These are phyloP conservation scores for Hortaea werneckii DNA, from an alignment of 2,329 filamentous ascomycete species.

Conservation along the genomic window DNA sequence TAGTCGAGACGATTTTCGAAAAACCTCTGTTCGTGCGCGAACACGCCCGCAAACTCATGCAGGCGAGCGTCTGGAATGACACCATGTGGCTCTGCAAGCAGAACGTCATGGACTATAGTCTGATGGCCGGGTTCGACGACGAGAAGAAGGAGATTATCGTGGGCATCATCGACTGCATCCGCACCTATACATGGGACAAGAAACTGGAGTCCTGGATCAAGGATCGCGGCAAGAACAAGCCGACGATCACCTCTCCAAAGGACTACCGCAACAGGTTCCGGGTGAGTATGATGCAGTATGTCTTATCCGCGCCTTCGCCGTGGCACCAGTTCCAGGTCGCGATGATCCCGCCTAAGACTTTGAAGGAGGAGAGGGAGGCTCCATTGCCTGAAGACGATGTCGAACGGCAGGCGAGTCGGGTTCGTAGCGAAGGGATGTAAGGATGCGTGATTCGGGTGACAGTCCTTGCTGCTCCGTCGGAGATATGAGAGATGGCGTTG, in stretches of 20 bases:
- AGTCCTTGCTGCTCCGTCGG: too few species aligned
- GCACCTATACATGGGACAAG: slow-evolving; percentile 99
- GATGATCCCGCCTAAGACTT: slow-evolving; percentile 22
- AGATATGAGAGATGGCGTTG: too few species aligned
- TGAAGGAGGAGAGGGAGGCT: slow-evolving; percentile 14
- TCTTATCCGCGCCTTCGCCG: slow-evolving; percentile 56
- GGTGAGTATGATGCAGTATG: slow-evolving; percentile 90
- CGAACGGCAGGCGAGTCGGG: neutral
- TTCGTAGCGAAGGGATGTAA: neutral
- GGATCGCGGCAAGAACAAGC: slow-evolving; percentile 76
- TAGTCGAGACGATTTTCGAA: slow-evolving; percentile 98
- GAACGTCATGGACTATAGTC: slow-evolving; percentile 97
- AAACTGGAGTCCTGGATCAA: slow-evolving; percentile 99
- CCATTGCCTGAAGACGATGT: neutral
- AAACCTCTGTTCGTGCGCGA: slow-evolving; percentile 90
- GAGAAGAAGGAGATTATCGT: slow-evolving; percentile 82
- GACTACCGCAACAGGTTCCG: slow-evolving; percentile 95
- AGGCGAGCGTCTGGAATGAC: slow-evolving; percentile 92
- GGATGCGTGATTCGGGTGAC: neutral
- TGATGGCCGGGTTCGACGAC: slow-evolving; percentile 98
- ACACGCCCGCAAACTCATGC: slow-evolving; percentile 87
- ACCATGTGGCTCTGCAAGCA: slow-evolving; percentile 89
- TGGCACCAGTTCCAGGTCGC: slow-evolving; percentile 57
- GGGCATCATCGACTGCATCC: slow-evolving; percentile 95
- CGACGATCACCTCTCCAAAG: slow-evolving; percentile 92